Conservation (phyloP, 2,329 filamentous ascomycete species). For the Sphaerulina populicola region DNA sequence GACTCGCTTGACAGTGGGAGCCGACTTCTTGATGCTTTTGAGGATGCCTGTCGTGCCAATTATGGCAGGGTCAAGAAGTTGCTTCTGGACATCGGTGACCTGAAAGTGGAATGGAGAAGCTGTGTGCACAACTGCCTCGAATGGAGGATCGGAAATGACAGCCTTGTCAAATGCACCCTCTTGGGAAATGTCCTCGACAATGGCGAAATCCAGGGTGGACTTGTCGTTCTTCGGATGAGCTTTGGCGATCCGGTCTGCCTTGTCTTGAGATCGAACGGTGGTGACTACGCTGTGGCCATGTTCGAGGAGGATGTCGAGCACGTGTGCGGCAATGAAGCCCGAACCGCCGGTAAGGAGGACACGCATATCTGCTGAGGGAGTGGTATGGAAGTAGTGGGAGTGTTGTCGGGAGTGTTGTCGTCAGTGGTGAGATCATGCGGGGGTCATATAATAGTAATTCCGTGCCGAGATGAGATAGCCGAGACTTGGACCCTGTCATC, state of each 20-base stretch:
- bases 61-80: constrained; percentile 53
- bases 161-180: constrained; percentile 59
- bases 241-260: constrained; percentile 53
- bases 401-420: background rate
- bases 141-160: constrained; percentile 53
- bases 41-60: constrained; percentile 57
- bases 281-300: constrained; percentile 53
- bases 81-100: constrained; percentile 62
- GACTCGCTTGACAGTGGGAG: constrained; percentile 62
- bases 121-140: constrained; percentile 67
- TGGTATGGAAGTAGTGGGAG: constrained; percentile 2
- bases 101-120: constrained; percentile 67
- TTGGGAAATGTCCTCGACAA: constrained; percentile 65
- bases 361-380: constrained; percentile 9
- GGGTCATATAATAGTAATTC: no score
- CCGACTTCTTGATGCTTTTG: constrained; percentile 52
- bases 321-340: constrained; percentile 59
- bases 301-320: constrained; percentile 52
- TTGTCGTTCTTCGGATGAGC: constrained; percentile 46
- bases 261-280: constrained; percentile 54
- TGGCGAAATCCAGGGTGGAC: constrained; percentile 53
- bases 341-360: constrained; percentile 44
- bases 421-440: background rate
- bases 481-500: background rate
- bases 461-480: no score